These are phyloP conservation scores for Sarocladiaceae sp. DNA, from an alignment of 2,329 filamentous ascomycete genomes.

Conservation along the genomic window DNA sequence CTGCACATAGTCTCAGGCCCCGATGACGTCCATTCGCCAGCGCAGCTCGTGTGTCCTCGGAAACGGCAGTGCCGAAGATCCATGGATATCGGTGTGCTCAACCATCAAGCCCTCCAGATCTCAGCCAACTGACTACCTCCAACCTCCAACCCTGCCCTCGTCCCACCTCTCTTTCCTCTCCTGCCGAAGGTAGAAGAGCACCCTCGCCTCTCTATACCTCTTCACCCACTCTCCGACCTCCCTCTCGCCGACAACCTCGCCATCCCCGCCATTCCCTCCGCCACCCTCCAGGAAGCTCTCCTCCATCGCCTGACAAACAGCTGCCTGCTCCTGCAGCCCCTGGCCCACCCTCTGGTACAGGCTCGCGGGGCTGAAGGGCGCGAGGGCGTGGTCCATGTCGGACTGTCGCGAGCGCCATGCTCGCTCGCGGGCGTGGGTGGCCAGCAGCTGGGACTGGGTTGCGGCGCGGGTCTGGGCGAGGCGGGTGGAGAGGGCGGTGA, in stretches of 20 bases:
- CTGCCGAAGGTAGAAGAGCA: conserved; percentile 69
- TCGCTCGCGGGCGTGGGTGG: conserved; percentile 81
- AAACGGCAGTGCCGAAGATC: too few species aligned
- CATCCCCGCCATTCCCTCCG: conserved; percentile 21
- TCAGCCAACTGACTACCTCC: conserved; percentile 56
- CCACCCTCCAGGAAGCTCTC: conserved; percentile 78
- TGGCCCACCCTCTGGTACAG: conserved; percentile 77
- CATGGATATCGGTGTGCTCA: neutral
- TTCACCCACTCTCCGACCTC: conserved; percentile 82
- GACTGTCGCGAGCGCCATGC: conserved; percentile 84
- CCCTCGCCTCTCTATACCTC: conserved; percentile 72
- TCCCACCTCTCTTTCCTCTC: conserved; percentile 94
- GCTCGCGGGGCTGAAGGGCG: conserved; percentile 78
- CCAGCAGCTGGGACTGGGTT: conserved; percentile 74
- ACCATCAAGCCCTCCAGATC: neutral
- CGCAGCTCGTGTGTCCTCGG: too few species aligned
- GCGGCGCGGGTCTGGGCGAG: conserved; percentile 57
- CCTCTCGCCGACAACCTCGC: conserved; percentile 47
- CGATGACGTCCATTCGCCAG: too few species aligned
- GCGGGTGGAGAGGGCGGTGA: conserved; percentile 53
- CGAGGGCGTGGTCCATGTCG: conserved; percentile 80
- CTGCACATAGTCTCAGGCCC: too few species aligned
- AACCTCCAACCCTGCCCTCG: conserved; percentile 88
- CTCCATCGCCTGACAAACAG: conserved; percentile 73
- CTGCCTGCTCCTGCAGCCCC: conserved; percentile 75